Evolutionary conservation across 495 filamentous ascomycete species (phyloP).

Genomic region (Talaromyces wortmannii): DNA sequence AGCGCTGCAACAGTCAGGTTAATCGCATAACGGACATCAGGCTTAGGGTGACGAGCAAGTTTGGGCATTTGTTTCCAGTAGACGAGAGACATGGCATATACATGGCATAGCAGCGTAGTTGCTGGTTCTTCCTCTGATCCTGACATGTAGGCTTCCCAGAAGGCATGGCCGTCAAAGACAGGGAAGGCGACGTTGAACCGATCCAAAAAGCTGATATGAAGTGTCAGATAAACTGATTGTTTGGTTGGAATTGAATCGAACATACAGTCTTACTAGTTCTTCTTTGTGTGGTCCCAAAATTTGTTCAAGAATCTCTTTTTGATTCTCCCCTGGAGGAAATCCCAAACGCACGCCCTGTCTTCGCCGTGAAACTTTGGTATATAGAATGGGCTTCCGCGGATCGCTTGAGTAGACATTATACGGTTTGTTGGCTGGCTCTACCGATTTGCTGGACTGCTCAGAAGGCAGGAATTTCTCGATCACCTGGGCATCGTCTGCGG

Average conservation of each 20-base stretch:
- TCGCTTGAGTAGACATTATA: slow-evolving; percentile 45
- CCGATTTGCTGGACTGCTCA: slow-evolving; percentile 26
- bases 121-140: slow-evolving; percentile 35
- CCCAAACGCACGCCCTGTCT: slow-evolving; percentile 38
- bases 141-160: slow-evolving; percentile 38
- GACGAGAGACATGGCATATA: slow-evolving; percentile 45
- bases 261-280: slow-evolving; percentile 45
- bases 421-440: slow-evolving; percentile 33
- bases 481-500: slow-evolving; percentile 44
- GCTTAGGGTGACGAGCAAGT: slow-evolving; percentile 37
- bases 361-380: slow-evolving; percentile 39
- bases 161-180: slow-evolving; percentile 43
- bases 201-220: slow-evolving; percentile 33
- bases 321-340: slow-evolving; percentile 43
- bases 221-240: neutral
- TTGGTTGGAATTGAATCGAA: neutral
- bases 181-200: slow-evolving; percentile 47
- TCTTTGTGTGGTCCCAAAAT: slow-evolving; percentile 44
- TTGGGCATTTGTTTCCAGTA: slow-evolving; percentile 43
- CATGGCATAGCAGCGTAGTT: slow-evolving; percentile 42
- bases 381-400: slow-evolving; percentile 39
- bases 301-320: slow-evolving; percentile 48
- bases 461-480: slow-evolving; percentile 46
- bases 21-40: slow-evolving; percentile 43
- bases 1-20: slow-evolving; percentile 45